Percentiles rank a stretch among this genome's conserved stretches.
phyloP scores from a whole-genome alignment of 306 rosid species.

The Calophaca sinica region DNA sequence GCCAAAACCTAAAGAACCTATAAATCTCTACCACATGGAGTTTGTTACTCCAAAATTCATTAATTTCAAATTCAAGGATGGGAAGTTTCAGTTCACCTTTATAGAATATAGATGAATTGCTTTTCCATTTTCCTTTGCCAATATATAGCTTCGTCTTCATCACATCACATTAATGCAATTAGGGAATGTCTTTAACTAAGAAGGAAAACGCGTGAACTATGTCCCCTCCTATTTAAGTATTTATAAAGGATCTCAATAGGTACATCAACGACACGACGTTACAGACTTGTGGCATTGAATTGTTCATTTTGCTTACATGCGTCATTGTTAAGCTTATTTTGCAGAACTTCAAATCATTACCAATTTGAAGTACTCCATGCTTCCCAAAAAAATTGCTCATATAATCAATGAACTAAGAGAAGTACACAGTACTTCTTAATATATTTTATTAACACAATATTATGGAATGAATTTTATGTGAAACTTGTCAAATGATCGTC shows the following conservation, averaged over 20 bases:
- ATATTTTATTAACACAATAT: neutral
- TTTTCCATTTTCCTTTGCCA: conserved; percentile 29
- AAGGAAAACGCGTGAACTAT: neutral
- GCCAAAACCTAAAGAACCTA: conserved; percentile 42
- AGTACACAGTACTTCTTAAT: too few relatives aligned
- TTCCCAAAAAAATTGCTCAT: neutral
- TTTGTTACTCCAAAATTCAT: conserved; percentile 48
- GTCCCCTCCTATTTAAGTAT: conserved; percentile 4
- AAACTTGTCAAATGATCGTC: too few relatives aligned
- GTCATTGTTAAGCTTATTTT: neutral
- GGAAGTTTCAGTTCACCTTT: conserved; percentile 29
- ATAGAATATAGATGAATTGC: conserved; percentile 36
- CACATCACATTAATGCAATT: conserved; percentile 30
- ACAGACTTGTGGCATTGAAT: neutral
- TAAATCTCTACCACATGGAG: conserved; percentile 43
- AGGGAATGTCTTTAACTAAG: conserved; percentile 8
- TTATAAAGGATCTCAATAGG: neutral
- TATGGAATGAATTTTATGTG: neutral
- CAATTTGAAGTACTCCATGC: neutral
- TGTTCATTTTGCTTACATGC: neutral
- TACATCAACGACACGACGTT: conserved; percentile 15
- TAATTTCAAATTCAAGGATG: conserved; percentile 27
- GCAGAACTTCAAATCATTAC: neutral
- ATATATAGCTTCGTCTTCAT: conserved; percentile 3
- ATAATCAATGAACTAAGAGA: too few relatives aligned